Evolutionary conservation across 495 filamentous ascomycete genomes (phyloP).

Genomic region (Trichoderma parareesei): DNA sequence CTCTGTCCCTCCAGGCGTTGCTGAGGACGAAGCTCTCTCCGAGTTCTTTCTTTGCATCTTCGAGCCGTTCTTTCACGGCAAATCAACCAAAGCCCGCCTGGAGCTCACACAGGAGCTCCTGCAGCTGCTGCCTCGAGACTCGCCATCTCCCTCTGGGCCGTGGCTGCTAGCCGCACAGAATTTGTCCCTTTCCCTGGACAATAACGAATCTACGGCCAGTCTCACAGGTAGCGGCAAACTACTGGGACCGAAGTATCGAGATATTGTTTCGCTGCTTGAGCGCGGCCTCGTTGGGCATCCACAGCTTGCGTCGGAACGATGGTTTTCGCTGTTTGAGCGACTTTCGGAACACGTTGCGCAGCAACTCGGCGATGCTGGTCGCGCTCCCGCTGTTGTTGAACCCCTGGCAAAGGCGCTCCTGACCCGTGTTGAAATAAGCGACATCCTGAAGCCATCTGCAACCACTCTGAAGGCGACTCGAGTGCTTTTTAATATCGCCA

Average conservation of each 20-base stretch:
- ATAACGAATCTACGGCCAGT: slow-evolving; percentile 14
- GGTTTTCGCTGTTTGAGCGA: slow-evolving; percentile 52
- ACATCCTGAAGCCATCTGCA: not conserved
- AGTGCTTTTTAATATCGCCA: slow-evolving; percentile 28
- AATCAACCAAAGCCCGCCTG: slow-evolving; percentile 30
- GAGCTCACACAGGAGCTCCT: slow-evolving; percentile 36
- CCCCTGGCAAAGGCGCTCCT: slow-evolving; percentile 53
- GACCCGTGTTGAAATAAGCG: slow-evolving; percentile 18
- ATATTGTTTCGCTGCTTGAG: slow-evolving; percentile 57
- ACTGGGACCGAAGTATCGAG: slow-evolving; percentile 56
- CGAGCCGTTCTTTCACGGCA: slow-evolving; percentile 37
- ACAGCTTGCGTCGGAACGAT: slow-evolving; percentile 39
- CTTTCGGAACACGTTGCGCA: slow-evolving; percentile 49
- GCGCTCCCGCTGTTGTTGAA: slow-evolving; percentile 56
- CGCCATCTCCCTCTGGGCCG: slow-evolving; percentile 28
- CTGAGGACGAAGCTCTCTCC: slow-evolving; percentile 34
- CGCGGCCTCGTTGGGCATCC: slow-evolving; percentile 47
- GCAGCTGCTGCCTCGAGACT: slow-evolving; percentile 28
- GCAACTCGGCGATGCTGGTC: slow-evolving; percentile 58
- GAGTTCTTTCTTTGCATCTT: slow-evolving; percentile 35
- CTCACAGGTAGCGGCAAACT: slow-evolving; percentile 13
- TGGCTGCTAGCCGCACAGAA: slow-evolving; percentile 34
- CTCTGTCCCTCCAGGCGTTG: slow-evolving; percentile 29
- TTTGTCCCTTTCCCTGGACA: slow-evolving; percentile 10
- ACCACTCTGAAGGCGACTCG: not conserved